Conservation (phyloP, 495 filamentous ascomycete genomes). For the Aspergillus campestris region DNA sequence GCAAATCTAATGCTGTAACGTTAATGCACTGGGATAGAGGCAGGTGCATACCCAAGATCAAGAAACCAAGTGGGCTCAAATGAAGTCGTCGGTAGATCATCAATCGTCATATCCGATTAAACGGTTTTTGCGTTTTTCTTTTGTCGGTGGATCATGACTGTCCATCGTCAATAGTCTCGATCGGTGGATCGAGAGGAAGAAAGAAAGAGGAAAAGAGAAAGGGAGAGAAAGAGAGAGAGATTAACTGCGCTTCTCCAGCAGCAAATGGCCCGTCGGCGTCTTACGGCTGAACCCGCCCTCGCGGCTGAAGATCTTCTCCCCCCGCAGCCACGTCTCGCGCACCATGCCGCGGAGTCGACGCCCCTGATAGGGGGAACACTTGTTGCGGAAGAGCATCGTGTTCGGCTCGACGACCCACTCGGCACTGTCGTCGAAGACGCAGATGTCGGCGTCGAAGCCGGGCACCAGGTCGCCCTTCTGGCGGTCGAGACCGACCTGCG, state of each 20-base stretch:
- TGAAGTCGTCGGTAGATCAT: too few relatives aligned
- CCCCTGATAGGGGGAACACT: constrained; percentile 88
- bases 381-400: constrained; percentile 90
- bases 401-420: constrained; percentile 60
- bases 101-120: too few relatives aligned
- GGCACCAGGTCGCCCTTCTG: constrained; percentile 75
- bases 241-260: constrained; percentile 50
- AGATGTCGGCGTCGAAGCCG: constrained; percentile 87
- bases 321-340: constrained; percentile 83
- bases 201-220: constrained; percentile 19
- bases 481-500: constrained; percentile 79
- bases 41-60: too few relatives aligned
- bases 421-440: constrained; percentile 80
- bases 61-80: too few relatives aligned
- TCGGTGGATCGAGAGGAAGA: neutral
- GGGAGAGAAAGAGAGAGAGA: neutral
- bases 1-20: too few relatives aligned
- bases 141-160: neutral
- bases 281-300: constrained; percentile 53
- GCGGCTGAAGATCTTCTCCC: constrained; percentile 61
- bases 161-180: constrained; percentile 12
- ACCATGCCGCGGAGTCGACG: constrained; percentile 72
- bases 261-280: constrained; percentile 48
- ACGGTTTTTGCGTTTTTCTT: too few relatives aligned
- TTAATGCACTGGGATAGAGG: too few relatives aligned